phyloP scores from a whole-genome alignment of 768 basidiomycete species.

The Coprinopsis strossmayeri region DNA sequence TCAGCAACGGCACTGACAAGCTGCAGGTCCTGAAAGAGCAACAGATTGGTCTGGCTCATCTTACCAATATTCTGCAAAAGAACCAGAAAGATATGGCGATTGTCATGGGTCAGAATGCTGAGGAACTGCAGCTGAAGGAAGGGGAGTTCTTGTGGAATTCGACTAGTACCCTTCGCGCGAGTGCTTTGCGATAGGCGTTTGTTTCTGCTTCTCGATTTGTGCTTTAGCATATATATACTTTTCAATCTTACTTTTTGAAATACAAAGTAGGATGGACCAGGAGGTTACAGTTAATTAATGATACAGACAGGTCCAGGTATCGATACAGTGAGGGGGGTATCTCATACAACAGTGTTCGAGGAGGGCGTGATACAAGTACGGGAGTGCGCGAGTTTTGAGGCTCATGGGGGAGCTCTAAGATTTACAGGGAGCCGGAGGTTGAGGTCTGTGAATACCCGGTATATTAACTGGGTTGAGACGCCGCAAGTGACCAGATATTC shows the following conservation, averaged over 20 bases:
- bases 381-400: slow-evolving; percentile 11
- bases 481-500: slow-evolving; percentile 42
- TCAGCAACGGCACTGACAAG: too few relatives aligned
- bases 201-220: neutral
- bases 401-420: slow-evolving; percentile 20
- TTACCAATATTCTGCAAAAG: slow-evolving; percentile 67
- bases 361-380: neutral
- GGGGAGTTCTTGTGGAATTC: slow-evolving; percentile 29
- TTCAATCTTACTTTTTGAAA: neutral
- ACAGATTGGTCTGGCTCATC: slow-evolving; percentile 73
- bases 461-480: slow-evolving; percentile 48
- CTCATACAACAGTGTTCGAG: neutral
- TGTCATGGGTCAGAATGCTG: slow-evolving; percentile 43
- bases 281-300: neutral
- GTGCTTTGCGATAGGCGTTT: slow-evolving; percentile 27
- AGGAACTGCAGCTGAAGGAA: slow-evolving; percentile 14
- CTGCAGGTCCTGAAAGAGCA: slow-evolving; percentile 67
- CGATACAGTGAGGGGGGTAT: neutral
- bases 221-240: too few relatives aligned
- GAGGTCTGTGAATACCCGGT: slow-evolving; percentile 73
- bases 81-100: slow-evolving; percentile 60
- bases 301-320: neutral
- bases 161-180: slow-evolving; percentile 28
- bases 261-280: neutral
- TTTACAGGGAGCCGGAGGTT: slow-evolving; percentile 66